Percentiles rank a stretch among this genome's conserved stretches.
These are phyloP conservation scores for Ogataea trehalophila DNA, from an alignment of 805 yeast species.

Conservation along the genomic window DNA sequence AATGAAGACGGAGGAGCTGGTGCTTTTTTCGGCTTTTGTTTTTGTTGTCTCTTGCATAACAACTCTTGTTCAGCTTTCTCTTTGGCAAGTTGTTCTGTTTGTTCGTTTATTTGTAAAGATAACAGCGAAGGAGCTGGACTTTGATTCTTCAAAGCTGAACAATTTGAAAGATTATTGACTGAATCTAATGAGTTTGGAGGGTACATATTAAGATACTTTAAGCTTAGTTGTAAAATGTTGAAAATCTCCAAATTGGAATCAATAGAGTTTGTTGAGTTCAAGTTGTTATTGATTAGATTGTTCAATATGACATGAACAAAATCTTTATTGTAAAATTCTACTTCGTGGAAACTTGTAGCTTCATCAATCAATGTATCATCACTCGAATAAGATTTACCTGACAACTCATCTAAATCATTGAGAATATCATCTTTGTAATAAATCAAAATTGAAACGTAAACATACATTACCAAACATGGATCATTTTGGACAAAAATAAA, in stretches of 20 bases:
- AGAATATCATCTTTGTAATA: slow-evolving; percentile 41
- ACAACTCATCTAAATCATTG: slow-evolving; percentile 26
- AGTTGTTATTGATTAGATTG: slow-evolving; percentile 24
- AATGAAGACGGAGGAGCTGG: background rate
- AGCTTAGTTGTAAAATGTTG: slow-evolving; percentile 22
- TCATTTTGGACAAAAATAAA: slow-evolving; percentile 54
- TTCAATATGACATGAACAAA: slow-evolving; percentile 24
- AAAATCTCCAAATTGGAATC: slow-evolving; percentile 22
- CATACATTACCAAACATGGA: slow-evolving; percentile 48
- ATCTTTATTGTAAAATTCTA: slow-evolving; percentile 21
- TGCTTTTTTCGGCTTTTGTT: background rate
- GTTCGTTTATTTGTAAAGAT: slow-evolving; percentile 14
- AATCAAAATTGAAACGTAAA: slow-evolving; percentile 55
- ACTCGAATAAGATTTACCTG: slow-evolving; percentile 26
- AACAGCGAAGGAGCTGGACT: slow-evolving; percentile 8
- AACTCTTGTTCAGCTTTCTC: background rate
- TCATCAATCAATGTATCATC: slow-evolving; percentile 22
- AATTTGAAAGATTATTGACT: slow-evolving; percentile 8
- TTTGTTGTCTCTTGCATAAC: slow-evolving; percentile 2
- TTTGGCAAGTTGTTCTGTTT: slow-evolving; percentile 2
- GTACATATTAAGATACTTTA: slow-evolving; percentile 6
- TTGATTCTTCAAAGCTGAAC: slow-evolving; percentile 19
- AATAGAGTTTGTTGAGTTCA: slow-evolving; percentile 17
- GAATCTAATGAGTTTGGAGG: slow-evolving; percentile 5
- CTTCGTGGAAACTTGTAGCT: background rate